Conservation (phyloP, 177 flowering plant species). For the Vitis hybrid region DNA sequence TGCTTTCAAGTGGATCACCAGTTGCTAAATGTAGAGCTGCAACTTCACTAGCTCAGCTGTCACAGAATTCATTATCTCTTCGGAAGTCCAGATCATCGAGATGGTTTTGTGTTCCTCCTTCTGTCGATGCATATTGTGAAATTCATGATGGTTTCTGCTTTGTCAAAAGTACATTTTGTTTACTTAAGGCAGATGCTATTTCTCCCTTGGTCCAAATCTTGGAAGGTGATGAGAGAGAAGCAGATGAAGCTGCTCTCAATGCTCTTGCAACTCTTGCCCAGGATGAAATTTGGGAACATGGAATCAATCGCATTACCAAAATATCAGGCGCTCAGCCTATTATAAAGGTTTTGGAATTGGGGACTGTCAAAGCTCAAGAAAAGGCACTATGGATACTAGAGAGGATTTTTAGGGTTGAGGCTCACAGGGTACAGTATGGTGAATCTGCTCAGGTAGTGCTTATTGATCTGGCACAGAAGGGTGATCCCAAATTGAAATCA, state of each 20-base stretch:
- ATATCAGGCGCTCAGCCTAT: constrained; percentile 48
- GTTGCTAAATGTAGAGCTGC: constrained; percentile 63
- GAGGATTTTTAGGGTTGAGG: constrained; percentile 56
- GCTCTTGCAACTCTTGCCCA: constrained; percentile 70
- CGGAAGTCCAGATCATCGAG: constrained; percentile 41
- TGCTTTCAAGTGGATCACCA: constrained; percentile 52
- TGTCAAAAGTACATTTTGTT: constrained; percentile 64
- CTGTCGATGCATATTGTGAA: constrained; percentile 52
- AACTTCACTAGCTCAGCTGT: constrained; percentile 67
- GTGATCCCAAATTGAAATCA: constrained; percentile 55
- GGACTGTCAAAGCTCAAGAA: constrained; percentile 59
- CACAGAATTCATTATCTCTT: constrained; percentile 56
- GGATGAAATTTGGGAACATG: constrained; percentile 71
- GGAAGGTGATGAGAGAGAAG: constrained; percentile 62
- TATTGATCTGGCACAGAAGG: constrained; percentile 69
- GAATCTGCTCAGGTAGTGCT: constrained; percentile 63
- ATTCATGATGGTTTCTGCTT: constrained; percentile 68
- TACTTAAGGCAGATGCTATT: constrained; percentile 74
- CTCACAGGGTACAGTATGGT: constrained; percentile 53
- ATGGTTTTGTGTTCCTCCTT: constrained; percentile 64
- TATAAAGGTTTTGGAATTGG: constrained; percentile 48
- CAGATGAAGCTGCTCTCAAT: constrained; percentile 70
- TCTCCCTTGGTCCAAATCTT: constrained; percentile 51
- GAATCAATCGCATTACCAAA: constrained; percentile 54
- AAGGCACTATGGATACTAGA: constrained; percentile 77